A percentile compares a stretch with the other conserved stretches of the same genome.
phyloP scores from a whole-genome alignment of 1,284 basidiomycete genomes.

The Ustilago sp. region DNA sequence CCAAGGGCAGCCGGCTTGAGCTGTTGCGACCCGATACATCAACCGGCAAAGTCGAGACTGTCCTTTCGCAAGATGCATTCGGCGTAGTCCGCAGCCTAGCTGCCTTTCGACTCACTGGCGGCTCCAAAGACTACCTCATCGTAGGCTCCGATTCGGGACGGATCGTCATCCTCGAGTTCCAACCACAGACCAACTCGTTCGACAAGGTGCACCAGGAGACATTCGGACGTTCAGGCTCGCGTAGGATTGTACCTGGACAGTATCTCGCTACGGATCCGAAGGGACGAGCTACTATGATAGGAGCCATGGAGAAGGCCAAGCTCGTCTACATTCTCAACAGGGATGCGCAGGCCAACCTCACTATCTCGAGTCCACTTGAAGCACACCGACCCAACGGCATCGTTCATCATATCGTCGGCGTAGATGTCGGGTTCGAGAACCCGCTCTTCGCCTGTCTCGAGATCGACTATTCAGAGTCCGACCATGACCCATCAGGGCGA shows the following conservation, averaged over 20 bases:
- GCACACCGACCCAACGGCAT: slow-evolving; percentile 64
- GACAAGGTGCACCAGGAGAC: slow-evolving; percentile 66
- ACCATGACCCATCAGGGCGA: slow-evolving; percentile 64
- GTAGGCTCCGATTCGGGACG: slow-evolving; percentile 67
- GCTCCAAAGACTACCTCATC: slow-evolving; percentile 65
- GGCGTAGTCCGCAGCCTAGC: slow-evolving; percentile 65
- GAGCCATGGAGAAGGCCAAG: slow-evolving; percentile 67
- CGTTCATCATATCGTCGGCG: slow-evolving; percentile 65
- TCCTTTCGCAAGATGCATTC: slow-evolving; percentile 62
- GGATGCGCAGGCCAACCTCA: slow-evolving; percentile 67
- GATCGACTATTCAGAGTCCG: slow-evolving; percentile 67
- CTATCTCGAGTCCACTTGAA: slow-evolving; percentile 68
- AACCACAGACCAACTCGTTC: slow-evolving; percentile 57
- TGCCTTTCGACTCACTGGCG: slow-evolving; percentile 64
- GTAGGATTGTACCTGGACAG: slow-evolving; percentile 67
- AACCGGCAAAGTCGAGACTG: slow-evolving; percentile 53
- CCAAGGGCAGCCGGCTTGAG: slow-evolving; percentile 59
- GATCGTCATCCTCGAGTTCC: slow-evolving; percentile 66
- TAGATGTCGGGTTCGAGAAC: slow-evolving; percentile 69
- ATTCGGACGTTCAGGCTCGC: slow-evolving; percentile 66
- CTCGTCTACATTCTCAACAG: slow-evolving; percentile 68
- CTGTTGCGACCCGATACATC: slow-evolving; percentile 62
- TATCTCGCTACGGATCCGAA: slow-evolving; percentile 69
- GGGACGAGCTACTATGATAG: slow-evolving; percentile 66
- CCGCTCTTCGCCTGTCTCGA: slow-evolving; percentile 68